phyloP scores from a whole-genome alignment of 257 asterid genomes.

The Eucommia ulmoides region DNA sequence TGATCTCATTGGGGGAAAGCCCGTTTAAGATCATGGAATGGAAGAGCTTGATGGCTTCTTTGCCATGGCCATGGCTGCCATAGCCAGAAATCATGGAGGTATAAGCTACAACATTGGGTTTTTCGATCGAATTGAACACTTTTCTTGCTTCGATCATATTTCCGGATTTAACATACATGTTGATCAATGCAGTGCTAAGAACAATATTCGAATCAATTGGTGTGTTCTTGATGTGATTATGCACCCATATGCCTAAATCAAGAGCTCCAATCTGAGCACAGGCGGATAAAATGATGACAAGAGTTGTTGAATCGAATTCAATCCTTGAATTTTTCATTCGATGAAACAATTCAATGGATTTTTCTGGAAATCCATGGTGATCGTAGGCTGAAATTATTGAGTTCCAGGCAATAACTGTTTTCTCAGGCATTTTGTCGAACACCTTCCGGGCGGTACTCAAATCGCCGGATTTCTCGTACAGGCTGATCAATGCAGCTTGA shows the following conservation, averaged over 20 bases:
- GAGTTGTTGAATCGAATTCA: conserved; percentile 15
- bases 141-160: conserved; percentile 14
- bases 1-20: conserved; percentile 17
- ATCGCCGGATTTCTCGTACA: conserved; percentile 13
- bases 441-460: conserved; percentile 10
- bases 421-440: conserved; percentile 18
- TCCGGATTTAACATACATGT: conserved; percentile 27
- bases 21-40: conserved; percentile 11
- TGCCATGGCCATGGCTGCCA: conserved; percentile 24
- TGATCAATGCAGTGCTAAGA: conserved; percentile 19
- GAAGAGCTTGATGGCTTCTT: conserved; percentile 16
- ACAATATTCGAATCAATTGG: conserved; percentile 8
- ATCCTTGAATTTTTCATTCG: conserved; percentile 14
- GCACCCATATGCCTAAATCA: conserved; percentile 15
- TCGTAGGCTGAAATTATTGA: conserved; percentile 22
- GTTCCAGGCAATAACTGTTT: conserved; percentile 23
- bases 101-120: conserved; percentile 19
- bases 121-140: conserved; percentile 13
- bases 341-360: conserved; percentile 17
- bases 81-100: conserved; percentile 23
- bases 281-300: conserved; percentile 21
- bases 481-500: conserved; percentile 13
- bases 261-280: conserved; percentile 21
- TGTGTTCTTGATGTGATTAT: conserved; percentile 11
- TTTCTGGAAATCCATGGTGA: conserved; percentile 18